A percentile compares a stretch with the other conserved stretches of the same genome.
Conservation (phyloP, 345 rosid genomes). For the Stellera chamaejasme region DNA sequence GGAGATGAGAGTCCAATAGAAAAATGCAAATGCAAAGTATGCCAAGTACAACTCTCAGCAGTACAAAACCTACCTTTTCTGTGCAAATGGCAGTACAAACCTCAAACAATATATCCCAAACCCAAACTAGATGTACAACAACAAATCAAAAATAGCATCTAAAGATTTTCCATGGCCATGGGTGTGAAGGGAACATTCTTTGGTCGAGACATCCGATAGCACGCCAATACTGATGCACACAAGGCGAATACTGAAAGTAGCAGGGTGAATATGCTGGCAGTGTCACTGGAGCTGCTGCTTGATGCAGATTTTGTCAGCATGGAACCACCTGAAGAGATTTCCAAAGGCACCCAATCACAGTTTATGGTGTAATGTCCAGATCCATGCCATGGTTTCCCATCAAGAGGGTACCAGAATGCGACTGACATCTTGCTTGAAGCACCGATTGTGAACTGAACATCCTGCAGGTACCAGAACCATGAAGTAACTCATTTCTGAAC, state of each 20-base stretch:
- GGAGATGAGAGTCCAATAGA: not conserved
- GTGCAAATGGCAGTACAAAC: conserved; percentile 15
- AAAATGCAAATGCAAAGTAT: conserved; percentile 3
- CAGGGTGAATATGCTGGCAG: conserved; percentile 52
- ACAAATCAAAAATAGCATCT: not conserved
- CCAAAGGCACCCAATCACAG: conserved; percentile 81
- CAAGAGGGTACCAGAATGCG: conserved; percentile 92
- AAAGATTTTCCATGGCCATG: conserved; percentile 15
- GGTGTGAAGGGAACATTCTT: conserved; percentile 31
- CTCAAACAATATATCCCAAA: conserved; percentile 6
- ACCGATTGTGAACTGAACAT: conserved; percentile 76
- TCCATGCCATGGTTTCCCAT: conserved; percentile 74
- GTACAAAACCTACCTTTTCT: conserved; percentile 10
- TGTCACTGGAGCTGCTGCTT: conserved; percentile 32
- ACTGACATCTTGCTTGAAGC: conserved; percentile 64
- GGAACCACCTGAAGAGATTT: conserved; percentile 40
- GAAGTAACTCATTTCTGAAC: conserved; percentile 1
- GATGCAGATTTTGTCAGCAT: conserved; percentile 20
- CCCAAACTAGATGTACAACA: not conserved
- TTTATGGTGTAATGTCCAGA: conserved; percentile 77
- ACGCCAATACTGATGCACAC: conserved; percentile 53
- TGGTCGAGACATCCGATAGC: conserved; percentile 35
- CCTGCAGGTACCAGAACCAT: conserved; percentile 40
- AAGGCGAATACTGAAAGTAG: conserved; percentile 53
- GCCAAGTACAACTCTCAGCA: conserved; percentile 19